A percentile compares a stretch with the other conserved stretches of the same genome.
These are phyloP conservation scores for Ogataea wickerhamii DNA, from an alignment of 805 yeast genomes.

Conservation along the genomic window DNA sequence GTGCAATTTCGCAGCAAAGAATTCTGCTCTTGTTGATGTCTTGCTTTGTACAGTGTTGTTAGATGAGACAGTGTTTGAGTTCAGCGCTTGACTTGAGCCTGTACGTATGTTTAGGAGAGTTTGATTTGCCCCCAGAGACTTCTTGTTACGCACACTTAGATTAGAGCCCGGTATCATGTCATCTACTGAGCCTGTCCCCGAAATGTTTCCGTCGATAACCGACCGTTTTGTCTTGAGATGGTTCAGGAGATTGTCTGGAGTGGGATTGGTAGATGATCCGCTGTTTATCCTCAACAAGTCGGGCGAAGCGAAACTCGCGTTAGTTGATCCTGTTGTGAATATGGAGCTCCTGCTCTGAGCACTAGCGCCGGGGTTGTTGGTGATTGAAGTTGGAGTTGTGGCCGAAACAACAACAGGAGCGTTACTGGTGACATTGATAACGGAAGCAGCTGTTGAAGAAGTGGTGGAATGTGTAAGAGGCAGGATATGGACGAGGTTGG, in stretches of 20 bases:
- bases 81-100: slow-evolving; percentile 16
- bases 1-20: slow-evolving; percentile 92
- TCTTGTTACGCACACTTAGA: slow-evolving; percentile 11
- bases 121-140: slow-evolving; percentile 17
- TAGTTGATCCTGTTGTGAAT: not conserved
- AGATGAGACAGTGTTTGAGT: slow-evolving; percentile 25
- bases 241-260: slow-evolving; percentile 17
- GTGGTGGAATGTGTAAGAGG: slow-evolving; percentile 14
- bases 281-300: not conserved
- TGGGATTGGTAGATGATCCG: slow-evolving; percentile 1
- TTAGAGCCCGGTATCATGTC: slow-evolving; percentile 3
- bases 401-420: not conserved
- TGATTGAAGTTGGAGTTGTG: not conserved
- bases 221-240: slow-evolving; percentile 24
- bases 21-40: slow-evolving; percentile 75
- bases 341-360: not conserved
- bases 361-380: not conserved
- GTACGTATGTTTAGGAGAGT: slow-evolving; percentile 28
- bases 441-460: slow-evolving; percentile 4
- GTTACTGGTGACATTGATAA: not conserved
- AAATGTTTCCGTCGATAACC: slow-evolving; percentile 13
- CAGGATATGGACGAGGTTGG: slow-evolving; percentile 21
- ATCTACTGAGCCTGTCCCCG: slow-evolving; percentile 5
- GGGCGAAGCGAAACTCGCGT: slow-evolving; percentile 5
- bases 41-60: slow-evolving; percentile 38